Percentiles rank a stretch among this genome's conserved stretches.
These are phyloP conservation scores for Aspergillus hiratsukae DNA, from an alignment of 2,329 filamentous ascomycete genomes.

Conservation along the genomic window DNA sequence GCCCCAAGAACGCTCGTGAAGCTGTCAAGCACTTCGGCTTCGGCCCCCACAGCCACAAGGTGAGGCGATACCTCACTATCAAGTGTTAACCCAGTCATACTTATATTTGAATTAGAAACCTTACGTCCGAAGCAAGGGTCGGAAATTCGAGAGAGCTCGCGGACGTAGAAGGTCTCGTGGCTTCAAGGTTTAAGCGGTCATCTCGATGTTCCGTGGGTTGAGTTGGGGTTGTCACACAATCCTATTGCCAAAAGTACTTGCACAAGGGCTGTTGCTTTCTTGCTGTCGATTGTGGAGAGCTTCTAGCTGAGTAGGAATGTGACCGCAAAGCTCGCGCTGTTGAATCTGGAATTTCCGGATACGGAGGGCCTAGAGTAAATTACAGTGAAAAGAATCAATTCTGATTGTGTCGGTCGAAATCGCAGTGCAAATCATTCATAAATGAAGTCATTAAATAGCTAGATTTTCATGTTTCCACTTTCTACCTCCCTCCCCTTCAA, in stretches of 20 bases:
- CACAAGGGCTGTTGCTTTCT: neutral
- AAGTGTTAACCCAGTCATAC: slow-evolving; percentile 14
- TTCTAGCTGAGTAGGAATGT: neutral
- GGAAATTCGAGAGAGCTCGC: slow-evolving; percentile 99
- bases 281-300: neutral
- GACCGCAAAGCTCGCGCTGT: neutral
- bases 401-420: neutral
- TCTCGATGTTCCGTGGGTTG: slow-evolving; percentile 9
- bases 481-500: slow-evolving; percentile 48
- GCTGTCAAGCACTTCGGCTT: slow-evolving; percentile 99
- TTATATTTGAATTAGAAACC: slow-evolving; percentile 64
- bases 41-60: slow-evolving; percentile 97
- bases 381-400: neutral
- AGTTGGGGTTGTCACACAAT: slow-evolving; percentile 15
- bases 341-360: neutral
- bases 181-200: slow-evolving; percentile 90
- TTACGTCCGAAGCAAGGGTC: slow-evolving; percentile 94
- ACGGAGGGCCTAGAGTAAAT: neutral
- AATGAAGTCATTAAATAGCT: slow-evolving; percentile 1
- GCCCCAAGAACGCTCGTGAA: slow-evolving; percentile 97
- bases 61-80: slow-evolving; percentile 38
- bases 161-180: slow-evolving; percentile 96
- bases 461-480: slow-evolving; percentile 55
- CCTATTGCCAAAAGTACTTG: slow-evolving; percentile 9
- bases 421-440: neutral